phyloP scores from a whole-genome alignment of 2,329 filamentous ascomycete species.

The Paradendryphiella salina region DNA sequence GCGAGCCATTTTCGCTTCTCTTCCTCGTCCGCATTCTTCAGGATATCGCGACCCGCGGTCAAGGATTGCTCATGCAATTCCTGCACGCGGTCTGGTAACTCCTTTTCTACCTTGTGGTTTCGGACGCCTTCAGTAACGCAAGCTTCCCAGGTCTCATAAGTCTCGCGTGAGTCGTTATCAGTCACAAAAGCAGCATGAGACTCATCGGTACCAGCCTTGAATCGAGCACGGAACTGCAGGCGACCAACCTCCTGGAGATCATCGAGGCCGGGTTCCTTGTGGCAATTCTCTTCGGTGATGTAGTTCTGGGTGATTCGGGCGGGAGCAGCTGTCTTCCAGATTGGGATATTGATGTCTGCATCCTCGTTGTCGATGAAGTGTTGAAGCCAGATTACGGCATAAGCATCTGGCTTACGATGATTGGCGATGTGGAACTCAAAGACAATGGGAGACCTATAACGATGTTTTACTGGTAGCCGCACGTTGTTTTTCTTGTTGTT shows the following conservation, averaged over 20 bases:
- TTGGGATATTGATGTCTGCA: constrained; percentile 78
- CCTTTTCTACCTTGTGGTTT: constrained; percentile 67
- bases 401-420: constrained; percentile 72
- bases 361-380: constrained; percentile 81
- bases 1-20: constrained; percentile 78
- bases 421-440: constrained; percentile 77
- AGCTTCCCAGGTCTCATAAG: constrained; percentile 91
- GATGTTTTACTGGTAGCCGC: constrained; percentile 83
- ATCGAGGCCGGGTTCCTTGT: constrained; percentile 69
- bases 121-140: constrained; percentile 87
- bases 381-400: constrained; percentile 82
- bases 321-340: constrained; percentile 80
- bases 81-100: constrained; percentile 72
- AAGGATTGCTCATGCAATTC: constrained; percentile 81
- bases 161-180: constrained; percentile 88
- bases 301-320: constrained; percentile 86
- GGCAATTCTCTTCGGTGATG: constrained; percentile 77
- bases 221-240: constrained; percentile 75
- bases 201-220: constrained; percentile 88
- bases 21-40: constrained; percentile 71
- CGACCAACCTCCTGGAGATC: constrained; percentile 80
- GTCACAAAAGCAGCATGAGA: constrained; percentile 81
- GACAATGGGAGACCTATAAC: constrained; percentile 86
- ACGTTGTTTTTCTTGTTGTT: constrained; percentile 59
- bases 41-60: constrained; percentile 76